These are phyloP conservation scores for Podaxis carcinomalis DNA, from an alignment of 768 basidiomycete genomes.

Conservation along the genomic window DNA sequence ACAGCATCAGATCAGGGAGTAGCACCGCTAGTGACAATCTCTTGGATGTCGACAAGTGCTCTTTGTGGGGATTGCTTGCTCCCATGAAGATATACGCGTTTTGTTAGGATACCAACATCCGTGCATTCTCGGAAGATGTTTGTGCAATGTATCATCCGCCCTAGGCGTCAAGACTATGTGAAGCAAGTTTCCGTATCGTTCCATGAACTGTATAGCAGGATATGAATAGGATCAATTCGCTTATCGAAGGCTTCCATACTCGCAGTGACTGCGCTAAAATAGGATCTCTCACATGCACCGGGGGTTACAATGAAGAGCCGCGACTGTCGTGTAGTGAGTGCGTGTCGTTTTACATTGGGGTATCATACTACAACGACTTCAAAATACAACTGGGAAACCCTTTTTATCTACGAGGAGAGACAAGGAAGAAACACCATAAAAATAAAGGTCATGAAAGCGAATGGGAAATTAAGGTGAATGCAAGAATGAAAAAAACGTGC, in stretches of 20 bases:
- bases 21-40: too few relatives aligned
- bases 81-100: not conserved
- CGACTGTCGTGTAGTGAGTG: not conserved
- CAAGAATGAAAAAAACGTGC: not conserved
- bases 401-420: not conserved
- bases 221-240: not conserved
- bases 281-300: not conserved
- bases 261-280: not conserved
- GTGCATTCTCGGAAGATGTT: not conserved
- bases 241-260: not conserved
- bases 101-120: not conserved
- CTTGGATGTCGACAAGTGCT: not conserved
- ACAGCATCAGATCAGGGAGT: too few relatives aligned
- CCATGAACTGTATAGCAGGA: not conserved
- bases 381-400: not conserved
- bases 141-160: not conserved
- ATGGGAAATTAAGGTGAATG: constrained; percentile 1
- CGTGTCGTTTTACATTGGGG: constrained; percentile 7
- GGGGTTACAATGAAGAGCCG: not conserved
- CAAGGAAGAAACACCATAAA: not conserved
- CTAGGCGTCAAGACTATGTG: not conserved
- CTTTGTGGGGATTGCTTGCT: not conserved
- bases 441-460: not conserved
- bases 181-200: not conserved
- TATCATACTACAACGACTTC: constrained; percentile 8